Evolutionary conservation across 1,139 yeast species (phyloP), one percentile per base, ranked within the genome.

Genomic region (Pichia sp.): DNA sequence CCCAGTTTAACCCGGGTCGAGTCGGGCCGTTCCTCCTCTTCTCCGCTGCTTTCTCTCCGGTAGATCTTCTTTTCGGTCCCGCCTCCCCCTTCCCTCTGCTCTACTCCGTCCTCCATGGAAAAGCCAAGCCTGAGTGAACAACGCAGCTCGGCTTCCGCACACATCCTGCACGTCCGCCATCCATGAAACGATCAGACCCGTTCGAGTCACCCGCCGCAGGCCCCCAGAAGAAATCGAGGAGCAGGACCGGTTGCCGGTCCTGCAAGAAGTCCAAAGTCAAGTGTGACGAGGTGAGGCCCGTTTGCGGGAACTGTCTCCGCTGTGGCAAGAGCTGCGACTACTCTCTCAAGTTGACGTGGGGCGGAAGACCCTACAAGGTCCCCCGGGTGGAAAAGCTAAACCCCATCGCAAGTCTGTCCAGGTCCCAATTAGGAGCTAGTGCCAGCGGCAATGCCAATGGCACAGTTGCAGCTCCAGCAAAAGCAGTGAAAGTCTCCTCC

Each of bases 281-380:
- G 64, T 89, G 96, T 65, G 87, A 85, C 63, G 95, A 89, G 61
- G 63, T 55, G 31, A 81, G 82, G 59, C 96, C 96, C 0, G 58
- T 66, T 0, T 88, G 96, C 63, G 69, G 79, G 1, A 75, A 80
- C 59, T 89, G 96, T 65, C 51, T 68, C 4, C 81, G 79, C 56
- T 70, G 77, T 1, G 69, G 71, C 2, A 62, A 70, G 8, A 59
- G 66, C 1, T 87, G 95, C 69, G 92, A 86, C 63, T 87, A 87
- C 63, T 74, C 85, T 3, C 64, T 86, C 30, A 81, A 77, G 59
- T 72, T 87, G 45, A 80, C 82, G 0, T 87, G 95, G 95, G 93
- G 92, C 26, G 93, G 93, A 0, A 68, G 92, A 51, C 90, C 89
- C 0, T 82, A 75, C 59, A 79, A 75, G 58, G 74, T 75, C 50